Evolutionary conservation across 495 filamentous ascomycete genomes (phyloP).

Genomic region (Penicillium salamii): DNA sequence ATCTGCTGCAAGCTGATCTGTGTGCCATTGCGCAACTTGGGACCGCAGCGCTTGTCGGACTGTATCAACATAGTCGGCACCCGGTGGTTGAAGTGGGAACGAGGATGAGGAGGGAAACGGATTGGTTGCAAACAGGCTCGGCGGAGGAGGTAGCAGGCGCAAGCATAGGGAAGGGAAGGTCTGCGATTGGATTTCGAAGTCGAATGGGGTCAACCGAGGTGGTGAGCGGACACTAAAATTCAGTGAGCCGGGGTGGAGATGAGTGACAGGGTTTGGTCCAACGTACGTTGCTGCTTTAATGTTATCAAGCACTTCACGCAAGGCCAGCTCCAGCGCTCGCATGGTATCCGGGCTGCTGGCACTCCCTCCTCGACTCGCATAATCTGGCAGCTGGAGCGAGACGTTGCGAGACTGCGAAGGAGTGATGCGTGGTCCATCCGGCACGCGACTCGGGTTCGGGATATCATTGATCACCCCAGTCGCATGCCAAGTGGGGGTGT

Average conservation of each 20-base stretch:
- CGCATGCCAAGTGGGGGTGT: slow-evolving; percentile 69
- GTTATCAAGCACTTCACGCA: slow-evolving; percentile 75
- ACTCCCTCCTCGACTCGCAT: slow-evolving; percentile 54
- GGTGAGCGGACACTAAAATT: slow-evolving; percentile 19
- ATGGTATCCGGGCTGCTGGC: slow-evolving; percentile 67
- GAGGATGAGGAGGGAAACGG: slow-evolving; percentile 67
- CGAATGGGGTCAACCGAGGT: slow-evolving; percentile 60
- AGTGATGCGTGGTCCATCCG: slow-evolving; percentile 39
- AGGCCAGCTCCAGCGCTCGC: slow-evolving; percentile 77
- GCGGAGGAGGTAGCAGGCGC: slow-evolving; percentile 73
- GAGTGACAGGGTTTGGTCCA: slow-evolving; percentile 4
- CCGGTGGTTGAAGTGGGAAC: slow-evolving; percentile 73
- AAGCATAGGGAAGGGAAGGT: slow-evolving; percentile 80
- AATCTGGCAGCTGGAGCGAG: slow-evolving; percentile 53
- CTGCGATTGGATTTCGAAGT: slow-evolving; percentile 77
- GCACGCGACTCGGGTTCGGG: slow-evolving; percentile 41
- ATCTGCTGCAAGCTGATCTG: slow-evolving; percentile 35
- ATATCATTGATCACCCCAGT: slow-evolving; percentile 82
- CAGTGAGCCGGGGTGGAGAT: not conserved
- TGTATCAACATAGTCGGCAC: slow-evolving; percentile 64
- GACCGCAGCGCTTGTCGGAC: slow-evolving; percentile 63
- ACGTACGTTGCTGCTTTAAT: slow-evolving; percentile 77
- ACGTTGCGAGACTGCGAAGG: slow-evolving; percentile 40
- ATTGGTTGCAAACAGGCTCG: slow-evolving; percentile 67
- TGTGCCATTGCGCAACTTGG: slow-evolving; percentile 61